Percentiles rank a stretch among this genome's conserved stretches.
Conservation (phyloP, 75 land plant genomes). For the Selaginella tamariscina region DNA sequence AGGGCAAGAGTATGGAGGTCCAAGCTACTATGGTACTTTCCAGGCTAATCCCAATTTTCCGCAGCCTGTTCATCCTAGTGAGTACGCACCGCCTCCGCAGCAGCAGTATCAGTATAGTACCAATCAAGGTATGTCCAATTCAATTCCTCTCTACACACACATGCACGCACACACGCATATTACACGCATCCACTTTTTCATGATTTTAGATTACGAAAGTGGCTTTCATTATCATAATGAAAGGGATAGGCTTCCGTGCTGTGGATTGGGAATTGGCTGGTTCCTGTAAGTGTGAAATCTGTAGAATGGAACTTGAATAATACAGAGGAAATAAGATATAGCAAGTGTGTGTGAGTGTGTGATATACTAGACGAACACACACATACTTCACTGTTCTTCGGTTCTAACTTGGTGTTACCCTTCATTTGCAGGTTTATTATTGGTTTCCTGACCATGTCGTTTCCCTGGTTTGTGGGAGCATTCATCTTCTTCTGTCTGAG, state of each 20-base stretch:
- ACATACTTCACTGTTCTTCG: neutral
- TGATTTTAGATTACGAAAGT: too few species aligned
- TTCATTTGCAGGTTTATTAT: slow-evolving; percentile 44
- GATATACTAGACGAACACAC: neutral
- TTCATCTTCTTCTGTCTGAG: slow-evolving; percentile 35
- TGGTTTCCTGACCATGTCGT: slow-evolving; percentile 50
- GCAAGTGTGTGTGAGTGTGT: neutral
- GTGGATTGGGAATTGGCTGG: slow-evolving; percentile 69
- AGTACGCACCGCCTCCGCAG: neutral
- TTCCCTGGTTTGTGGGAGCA: slow-evolving; percentile 61
- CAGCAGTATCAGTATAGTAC: neutral
- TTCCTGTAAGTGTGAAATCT: slow-evolving; percentile 42
- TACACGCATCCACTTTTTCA: too few species aligned
- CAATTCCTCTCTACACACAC: neutral
- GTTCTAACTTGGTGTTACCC: neutral
- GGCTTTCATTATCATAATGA: neutral
- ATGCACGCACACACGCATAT: too few species aligned
- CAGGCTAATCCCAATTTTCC: neutral
- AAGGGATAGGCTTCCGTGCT: slow-evolving; percentile 55
- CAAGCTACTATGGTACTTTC: neutral
- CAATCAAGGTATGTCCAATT: neutral
- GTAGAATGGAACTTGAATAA: neutral
- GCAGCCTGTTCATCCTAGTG: neutral
- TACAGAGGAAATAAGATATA: neutral
- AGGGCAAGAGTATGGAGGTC: neutral